Evolutionary conservation across 1,284 basidiomycete species (phyloP).

Genomic region (Rugosomyces carneus): DNA sequence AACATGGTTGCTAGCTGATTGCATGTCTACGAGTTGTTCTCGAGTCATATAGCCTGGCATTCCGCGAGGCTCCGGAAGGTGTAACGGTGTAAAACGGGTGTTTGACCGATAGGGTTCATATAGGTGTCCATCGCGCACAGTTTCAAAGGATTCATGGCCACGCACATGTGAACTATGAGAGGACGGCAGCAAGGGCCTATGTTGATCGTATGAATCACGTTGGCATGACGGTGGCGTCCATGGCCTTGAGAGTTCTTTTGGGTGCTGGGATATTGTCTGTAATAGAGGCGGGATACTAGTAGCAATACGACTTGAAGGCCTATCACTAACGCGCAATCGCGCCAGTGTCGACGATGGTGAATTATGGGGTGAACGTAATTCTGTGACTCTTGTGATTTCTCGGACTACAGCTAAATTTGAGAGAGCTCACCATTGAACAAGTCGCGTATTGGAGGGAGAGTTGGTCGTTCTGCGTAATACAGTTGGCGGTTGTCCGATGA

Average conservation of each 20-base stretch:
- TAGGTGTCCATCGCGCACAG: background rate
- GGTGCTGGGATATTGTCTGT: slow-evolving; percentile 1
- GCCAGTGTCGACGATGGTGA: slow-evolving; percentile 34
- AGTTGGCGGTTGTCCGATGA: slow-evolving; percentile 6
- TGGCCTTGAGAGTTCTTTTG: background rate
- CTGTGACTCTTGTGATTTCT: slow-evolving; percentile 7
- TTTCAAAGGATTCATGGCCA: background rate
- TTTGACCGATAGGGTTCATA: slow-evolving; percentile 2
- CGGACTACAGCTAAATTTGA: background rate
- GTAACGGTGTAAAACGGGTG: background rate
- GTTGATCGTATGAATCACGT: background rate
- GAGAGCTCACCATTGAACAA: slow-evolving; percentile 55
- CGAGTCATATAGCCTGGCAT: background rate
- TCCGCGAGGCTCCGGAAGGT: slow-evolving; percentile 1
- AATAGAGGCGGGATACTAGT: background rate
- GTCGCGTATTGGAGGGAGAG: slow-evolving; percentile 71
- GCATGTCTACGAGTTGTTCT: background rate
- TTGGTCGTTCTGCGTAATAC: slow-evolving; percentile 37
- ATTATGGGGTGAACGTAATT: slow-evolving; percentile 31
- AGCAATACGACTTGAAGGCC: slow-evolving; percentile 11
- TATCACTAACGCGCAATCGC: slow-evolving; percentile 33
- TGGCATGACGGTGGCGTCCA: background rate
- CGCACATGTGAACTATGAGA: background rate
- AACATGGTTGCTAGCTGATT: background rate
- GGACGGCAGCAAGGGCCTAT: slow-evolving; percentile 1